Percentiles rank a stretch among this genome's conserved stretches.
Evolutionary conservation across 805 yeast genomes (phyloP).

Genomic region (Candida parachauliodes): DNA sequence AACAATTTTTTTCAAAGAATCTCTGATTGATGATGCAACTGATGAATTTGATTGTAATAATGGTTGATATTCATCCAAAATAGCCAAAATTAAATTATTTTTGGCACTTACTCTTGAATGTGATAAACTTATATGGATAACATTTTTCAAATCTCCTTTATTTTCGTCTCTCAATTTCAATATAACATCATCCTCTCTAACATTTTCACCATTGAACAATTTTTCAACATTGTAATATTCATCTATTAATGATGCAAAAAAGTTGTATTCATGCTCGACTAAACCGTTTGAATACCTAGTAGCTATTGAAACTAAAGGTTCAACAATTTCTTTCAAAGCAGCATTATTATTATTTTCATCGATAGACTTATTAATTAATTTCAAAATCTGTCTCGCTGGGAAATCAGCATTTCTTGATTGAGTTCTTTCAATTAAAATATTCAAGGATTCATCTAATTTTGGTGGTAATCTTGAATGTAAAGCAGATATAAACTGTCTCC

Average conservation of each 20-base stretch:
- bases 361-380: constrained; percentile 61
- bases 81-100: constrained; percentile 83
- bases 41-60: constrained; percentile 68
- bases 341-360: constrained; percentile 48
- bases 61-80: constrained; percentile 78
- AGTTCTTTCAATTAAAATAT: constrained; percentile 63
- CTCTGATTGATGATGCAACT: constrained; percentile 65
- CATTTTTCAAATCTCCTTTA: constrained; percentile 69
- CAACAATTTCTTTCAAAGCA: constrained; percentile 45
- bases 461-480: constrained; percentile 86
- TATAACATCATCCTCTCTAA: constrained; percentile 85
- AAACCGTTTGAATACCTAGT: constrained; percentile 70
- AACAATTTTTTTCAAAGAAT: constrained; percentile 72
- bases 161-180: constrained; percentile 84
- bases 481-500: constrained; percentile 83
- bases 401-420: constrained; percentile 70
- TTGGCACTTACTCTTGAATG: constrained; percentile 93
- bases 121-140: constrained; percentile 71
- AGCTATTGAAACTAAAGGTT: constrained; percentile 72
- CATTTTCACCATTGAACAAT: constrained; percentile 70
- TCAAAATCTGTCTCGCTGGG: constrained; percentile 85
- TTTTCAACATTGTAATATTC: constrained; percentile 77
- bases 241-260: constrained; percentile 64
- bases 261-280: constrained; percentile 76
- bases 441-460: constrained; percentile 66